phyloP scores from a whole-genome alignment of 805 yeast species.

The Candida corydali region DNA sequence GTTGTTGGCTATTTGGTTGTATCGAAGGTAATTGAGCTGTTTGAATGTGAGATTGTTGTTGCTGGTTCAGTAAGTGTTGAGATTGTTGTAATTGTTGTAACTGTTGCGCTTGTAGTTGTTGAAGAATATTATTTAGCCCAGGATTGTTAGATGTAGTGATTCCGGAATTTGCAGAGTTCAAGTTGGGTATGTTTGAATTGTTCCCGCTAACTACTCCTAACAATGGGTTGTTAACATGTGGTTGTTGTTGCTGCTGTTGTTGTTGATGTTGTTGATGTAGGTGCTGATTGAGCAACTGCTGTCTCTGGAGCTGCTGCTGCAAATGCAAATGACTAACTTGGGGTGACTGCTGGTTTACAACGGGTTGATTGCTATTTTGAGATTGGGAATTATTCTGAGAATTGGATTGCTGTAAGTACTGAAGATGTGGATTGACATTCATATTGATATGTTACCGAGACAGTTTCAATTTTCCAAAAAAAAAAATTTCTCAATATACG shows the following conservation, averaged over 20 bases:
- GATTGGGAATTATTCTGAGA: constrained; percentile 17
- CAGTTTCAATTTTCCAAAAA: too few species aligned
- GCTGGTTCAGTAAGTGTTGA: constrained; percentile 14
- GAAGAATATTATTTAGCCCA: constrained; percentile 24
- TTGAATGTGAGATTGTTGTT: constrained; percentile 16
- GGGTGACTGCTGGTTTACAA: constrained; percentile 25
- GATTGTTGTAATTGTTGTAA: constrained; percentile 18
- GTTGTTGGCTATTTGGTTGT: constrained; percentile 14
- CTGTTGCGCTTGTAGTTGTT: constrained; percentile 21
- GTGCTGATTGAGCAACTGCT: constrained; percentile 29
- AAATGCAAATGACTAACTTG: constrained; percentile 31
- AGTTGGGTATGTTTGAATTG: constrained; percentile 5
- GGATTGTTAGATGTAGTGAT: constrained; percentile 6
- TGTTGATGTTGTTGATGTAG: constrained; percentile 24
- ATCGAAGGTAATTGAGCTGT: constrained; percentile 18
- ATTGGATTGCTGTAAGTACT: constrained; percentile 33
- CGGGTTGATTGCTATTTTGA: constrained; percentile 18
- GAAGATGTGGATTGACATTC: constrained; percentile 43
- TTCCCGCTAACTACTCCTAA: constrained; percentile 33
- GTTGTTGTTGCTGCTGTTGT: constrained; percentile 12
- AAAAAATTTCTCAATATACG: too few species aligned
- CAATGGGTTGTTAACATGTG: constrained; percentile 27
- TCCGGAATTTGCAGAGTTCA: constrained; percentile 8
- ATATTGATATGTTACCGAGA: constrained; percentile 12
- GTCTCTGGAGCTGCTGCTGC: constrained; percentile 33